phyloP scores from a whole-genome alignment of 106 monocot species.

The Iris macrosiphon region DNA sequence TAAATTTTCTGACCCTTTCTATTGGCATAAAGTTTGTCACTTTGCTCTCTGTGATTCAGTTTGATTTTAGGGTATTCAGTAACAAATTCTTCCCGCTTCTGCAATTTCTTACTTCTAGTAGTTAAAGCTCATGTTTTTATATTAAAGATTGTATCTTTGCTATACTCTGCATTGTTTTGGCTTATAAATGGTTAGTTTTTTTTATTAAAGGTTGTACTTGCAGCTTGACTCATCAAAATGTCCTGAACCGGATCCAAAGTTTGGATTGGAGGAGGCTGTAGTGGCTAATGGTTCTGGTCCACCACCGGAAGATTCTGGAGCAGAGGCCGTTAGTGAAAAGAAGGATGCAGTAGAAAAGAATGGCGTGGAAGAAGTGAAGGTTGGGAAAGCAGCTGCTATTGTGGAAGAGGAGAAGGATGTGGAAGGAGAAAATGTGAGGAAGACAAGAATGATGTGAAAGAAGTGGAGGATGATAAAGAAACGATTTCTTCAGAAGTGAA shows the following conservation, averaged over 20 bases:
- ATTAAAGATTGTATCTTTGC: no score
- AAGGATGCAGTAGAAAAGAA: background rate
- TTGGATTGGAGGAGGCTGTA: slow-evolving; percentile 3
- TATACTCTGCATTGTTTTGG: no score
- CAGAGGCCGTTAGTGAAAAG: background rate
- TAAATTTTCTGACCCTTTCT: no score
- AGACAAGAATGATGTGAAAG: slow-evolving; percentile 6
- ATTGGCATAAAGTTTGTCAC: no score
- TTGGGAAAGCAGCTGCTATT: background rate
- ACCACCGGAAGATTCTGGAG: slow-evolving; percentile 2
- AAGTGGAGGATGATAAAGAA: background rate
- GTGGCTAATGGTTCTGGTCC: slow-evolving; percentile 5
- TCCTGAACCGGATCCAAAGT: slow-evolving; percentile 4
- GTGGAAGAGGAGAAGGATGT: background rate
- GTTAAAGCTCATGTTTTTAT: no score
- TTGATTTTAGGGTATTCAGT: no score
- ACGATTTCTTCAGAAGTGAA: background rate
- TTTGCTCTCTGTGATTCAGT: no score
- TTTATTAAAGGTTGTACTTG: no score
- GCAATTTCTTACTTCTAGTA: no score
- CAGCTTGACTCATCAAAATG: no score
- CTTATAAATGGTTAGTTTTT: no score
- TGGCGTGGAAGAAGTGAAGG: background rate
- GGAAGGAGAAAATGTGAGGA: background rate
- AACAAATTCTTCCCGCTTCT: no score